Evolutionary conservation across 1,284 basidiomycete species (phyloP).

Genomic region (Schizophyllum commune): DNA sequence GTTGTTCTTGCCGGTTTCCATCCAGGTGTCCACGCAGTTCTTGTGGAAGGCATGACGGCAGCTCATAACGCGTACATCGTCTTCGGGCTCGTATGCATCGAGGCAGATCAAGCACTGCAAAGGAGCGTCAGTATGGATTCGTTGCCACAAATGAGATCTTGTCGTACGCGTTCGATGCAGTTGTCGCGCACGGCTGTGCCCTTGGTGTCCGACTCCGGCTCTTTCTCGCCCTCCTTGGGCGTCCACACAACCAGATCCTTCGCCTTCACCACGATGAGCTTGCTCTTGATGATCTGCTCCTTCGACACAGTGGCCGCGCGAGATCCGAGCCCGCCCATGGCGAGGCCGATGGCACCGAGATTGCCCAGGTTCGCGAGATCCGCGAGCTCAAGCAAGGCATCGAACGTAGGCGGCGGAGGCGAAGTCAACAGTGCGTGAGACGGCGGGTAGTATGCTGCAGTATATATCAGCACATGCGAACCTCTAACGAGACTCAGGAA

Average conservation of each 20-base stretch:
- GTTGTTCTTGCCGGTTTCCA: constrained; percentile 78
- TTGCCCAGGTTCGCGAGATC: constrained; percentile 6
- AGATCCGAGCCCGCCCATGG: constrained; percentile 69
- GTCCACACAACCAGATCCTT: constrained; percentile 45
- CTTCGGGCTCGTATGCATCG: constrained; percentile 70
- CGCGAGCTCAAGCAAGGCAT: constrained; percentile 56
- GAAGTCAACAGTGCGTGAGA: constrained; percentile 79
- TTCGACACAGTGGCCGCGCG: constrained; percentile 73
- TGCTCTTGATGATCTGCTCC: constrained; percentile 77
- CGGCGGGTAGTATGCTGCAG: constrained; percentile 75
- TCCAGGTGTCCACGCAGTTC: constrained; percentile 81
- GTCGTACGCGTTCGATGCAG: not conserved
- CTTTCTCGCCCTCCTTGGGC: constrained; percentile 53
- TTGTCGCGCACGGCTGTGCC: constrained; percentile 10
- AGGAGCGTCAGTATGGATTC: constrained; percentile 2
- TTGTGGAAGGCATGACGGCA: constrained; percentile 86
- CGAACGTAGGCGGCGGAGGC: constrained; percentile 70
- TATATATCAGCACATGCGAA: not conserved
- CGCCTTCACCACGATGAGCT: constrained; percentile 63
- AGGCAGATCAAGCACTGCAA: constrained; percentile 73
- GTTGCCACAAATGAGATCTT: not conserved
- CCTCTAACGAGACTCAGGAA: not conserved
- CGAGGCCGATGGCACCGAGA: constrained; percentile 45
- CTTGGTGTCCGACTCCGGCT: constrained; percentile 76
- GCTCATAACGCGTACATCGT: constrained; percentile 69